Base-by-base conservation (phyloP, 163 green algal genomes). In the Chlamydomonas reinhardtii region DNA sequence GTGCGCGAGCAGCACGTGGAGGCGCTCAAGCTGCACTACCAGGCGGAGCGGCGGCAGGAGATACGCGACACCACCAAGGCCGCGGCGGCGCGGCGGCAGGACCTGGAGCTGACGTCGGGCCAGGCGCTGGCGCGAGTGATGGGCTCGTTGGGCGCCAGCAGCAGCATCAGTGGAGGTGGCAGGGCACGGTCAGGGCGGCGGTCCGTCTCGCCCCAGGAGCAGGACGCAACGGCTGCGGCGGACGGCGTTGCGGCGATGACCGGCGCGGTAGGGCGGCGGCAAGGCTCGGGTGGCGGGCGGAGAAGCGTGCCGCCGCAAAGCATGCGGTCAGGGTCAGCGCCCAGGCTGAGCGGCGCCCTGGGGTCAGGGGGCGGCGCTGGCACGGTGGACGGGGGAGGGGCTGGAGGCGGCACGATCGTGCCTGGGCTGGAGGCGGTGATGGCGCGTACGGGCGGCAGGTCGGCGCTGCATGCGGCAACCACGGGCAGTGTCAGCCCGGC, bases 1-100 rank as follows among this genome's bases (percentile, higher is more conserved):
- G 81, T 81, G 72, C 82, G 72, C 20, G 72, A 87, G 61, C 82
- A 87, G 72, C 61, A 68, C 37, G 24, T 74, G 19, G 82, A 68
- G 61, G 82, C 61, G 61, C 72, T 87, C 61, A 12, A 69, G 56
- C 71, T 87, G 19, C 19, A 75, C 29, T 81, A 75, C 72, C 37
- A 82, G 82, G 72, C 71, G 14, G 61, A 74, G 37, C 61, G 82
- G n/a, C 82, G 82, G 59, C 34, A 82, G 72, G 59, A 82, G 39
- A 61, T 61, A 9, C 72, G 71, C 19, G 72, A 87, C 12, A 37
- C 82, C 4, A 87, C 72, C 16, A 52, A 62, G 0, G 16, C 61
- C 25, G 37, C 29, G 29, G 81, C 81, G 0, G 70, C 56, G 37
- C 70, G 59, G 71, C 70, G 81, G 32, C 56, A 73, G 59, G 71